These are phyloP conservation scores for Neoscytalidium dimidiatum DNA, from an alignment of 2,329 filamentous ascomycete genomes.

Conservation along the genomic window DNA sequence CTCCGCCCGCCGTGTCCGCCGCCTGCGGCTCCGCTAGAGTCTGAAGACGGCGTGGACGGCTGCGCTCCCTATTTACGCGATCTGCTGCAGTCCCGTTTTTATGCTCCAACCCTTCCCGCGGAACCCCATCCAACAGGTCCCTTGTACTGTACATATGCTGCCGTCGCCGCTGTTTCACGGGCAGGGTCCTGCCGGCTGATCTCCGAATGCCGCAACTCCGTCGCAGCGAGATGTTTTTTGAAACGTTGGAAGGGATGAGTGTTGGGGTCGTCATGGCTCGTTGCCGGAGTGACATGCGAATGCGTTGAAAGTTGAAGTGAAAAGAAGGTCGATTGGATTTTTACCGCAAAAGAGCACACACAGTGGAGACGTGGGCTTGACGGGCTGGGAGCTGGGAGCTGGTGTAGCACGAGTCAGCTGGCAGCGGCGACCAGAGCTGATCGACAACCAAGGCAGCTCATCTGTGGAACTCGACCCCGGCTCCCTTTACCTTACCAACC, in stretches of 20 bases:
- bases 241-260: background rate
- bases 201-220: background rate
- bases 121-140: background rate
- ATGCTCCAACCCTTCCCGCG: background rate
- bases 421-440: constrained; percentile 10
- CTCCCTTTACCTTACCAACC: background rate
- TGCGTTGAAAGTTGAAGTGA: background rate
- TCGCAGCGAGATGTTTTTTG: background rate
- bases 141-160: background rate
- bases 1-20: background rate
- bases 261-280: background rate
- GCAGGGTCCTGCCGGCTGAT: background rate
- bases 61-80: background rate
- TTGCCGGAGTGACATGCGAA: background rate
- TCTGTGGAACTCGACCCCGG: background rate
- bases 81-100: background rate
- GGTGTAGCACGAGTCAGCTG: background rate
- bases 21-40: background rate
- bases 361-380: too few relatives aligned
- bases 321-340: too few relatives aligned
- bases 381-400: background rate
- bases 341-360: too few relatives aligned
- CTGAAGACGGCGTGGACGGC: background rate
- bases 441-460: constrained; percentile 15
- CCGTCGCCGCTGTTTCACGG: background rate